A percentile compares a stretch with the other conserved stretches of the same genome.
phyloP scores from a whole-genome alignment of 768 basidiomycete genomes.

The Rhodotorula paludigena region DNA sequence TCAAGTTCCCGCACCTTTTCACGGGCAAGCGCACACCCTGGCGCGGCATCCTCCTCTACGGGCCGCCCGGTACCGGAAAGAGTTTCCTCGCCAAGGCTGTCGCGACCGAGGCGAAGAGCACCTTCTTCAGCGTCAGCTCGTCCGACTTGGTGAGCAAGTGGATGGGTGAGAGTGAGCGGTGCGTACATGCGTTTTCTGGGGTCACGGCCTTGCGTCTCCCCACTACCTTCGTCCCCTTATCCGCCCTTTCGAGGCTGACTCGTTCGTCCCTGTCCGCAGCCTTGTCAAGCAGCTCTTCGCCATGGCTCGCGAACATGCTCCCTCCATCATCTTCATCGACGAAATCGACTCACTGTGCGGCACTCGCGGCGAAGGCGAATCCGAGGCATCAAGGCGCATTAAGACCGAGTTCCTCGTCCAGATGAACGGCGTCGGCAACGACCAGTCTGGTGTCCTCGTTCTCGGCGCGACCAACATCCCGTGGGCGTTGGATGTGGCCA shows the following conservation, averaged over 20 bases:
- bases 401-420: slow-evolving; percentile 91
- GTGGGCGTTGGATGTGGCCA: slow-evolving; percentile 90
- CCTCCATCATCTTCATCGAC: slow-evolving; percentile 97
- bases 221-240: background rate
- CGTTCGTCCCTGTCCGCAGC: slow-evolving; percentile 43
- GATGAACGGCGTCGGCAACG: slow-evolving; percentile 98
- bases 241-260: background rate
- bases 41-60: slow-evolving; percentile 91
- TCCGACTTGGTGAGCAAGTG: slow-evolving; percentile 96
- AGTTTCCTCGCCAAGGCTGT: slow-evolving; percentile 96
- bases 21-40: slow-evolving; percentile 98
- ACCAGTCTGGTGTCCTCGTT: slow-evolving; percentile 91
- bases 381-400: slow-evolving; percentile 91
- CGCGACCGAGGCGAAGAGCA: slow-evolving; percentile 97
- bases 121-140: slow-evolving; percentile 94
- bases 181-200: slow-evolving; percentile 42
- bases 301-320: slow-evolving; percentile 92
- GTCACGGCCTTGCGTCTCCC: background rate
- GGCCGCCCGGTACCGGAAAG: slow-evolving; percentile 97
- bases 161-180: slow-evolving; percentile 99
- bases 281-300: slow-evolving; percentile 93
- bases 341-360: slow-evolving; percentile 96
- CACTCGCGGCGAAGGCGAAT: slow-evolving; percentile 91
- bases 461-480: slow-evolving; percentile 98
- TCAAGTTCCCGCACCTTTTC: slow-evolving; percentile 98